Base-by-base conservation (phyloP, 164 flowering plant species). In the Amborella trichopoda region DNA sequence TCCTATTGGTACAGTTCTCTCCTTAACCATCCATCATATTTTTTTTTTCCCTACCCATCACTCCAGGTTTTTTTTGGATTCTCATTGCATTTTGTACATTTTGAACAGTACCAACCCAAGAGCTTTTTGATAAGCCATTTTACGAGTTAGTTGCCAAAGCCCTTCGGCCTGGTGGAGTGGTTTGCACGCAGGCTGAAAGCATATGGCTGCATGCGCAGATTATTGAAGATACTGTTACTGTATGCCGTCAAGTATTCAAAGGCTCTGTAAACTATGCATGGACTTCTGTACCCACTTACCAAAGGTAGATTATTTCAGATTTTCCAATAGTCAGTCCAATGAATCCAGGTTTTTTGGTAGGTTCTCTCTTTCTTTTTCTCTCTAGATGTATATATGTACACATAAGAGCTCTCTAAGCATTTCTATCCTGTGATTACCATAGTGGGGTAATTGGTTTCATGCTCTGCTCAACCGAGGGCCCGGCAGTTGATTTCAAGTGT, bases 361-460 rank as follows among this genome's bases (percentile, higher is more conserved):
- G n/a, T n/a, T n/a, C n/a, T n/a, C n/a, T n/a, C n/a, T n/a, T n/a
- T n/a, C n/a, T n/a, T n/a, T n/a, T n/a, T n/a, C n/a, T n/a, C n/a
- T n/a, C n/a, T n/a, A n/a, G n/a, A n/a, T n/a, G n/a, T n/a, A n/a
- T n/a, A n/a, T n/a, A n/a, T n/a, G n/a, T n/a, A n/a, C n/a, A n/a
- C n/a, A n/a, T n/a, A 11, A 8, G 38, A 3, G 13, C 26, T 5
- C 39, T 10, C 8, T 3, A 8, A 43, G 23, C 18, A 30, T 38
- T n/a, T 16, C 23, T 18, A 8, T 44, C 6, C 19, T 17, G 51
- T n/a, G 10, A 24, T 11, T 5, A n/a, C 72, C 65, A 25, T 76
- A 81, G 90, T 68, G 90, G 90, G 24, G 75, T 72, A 21, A 74
- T 78, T 28, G 90, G 90, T n/a, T 78, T 76, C 71, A 62, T 81